Conservation (phyloP, 805 yeast species). For the Metschnikowia drakensbergensis region DNA sequence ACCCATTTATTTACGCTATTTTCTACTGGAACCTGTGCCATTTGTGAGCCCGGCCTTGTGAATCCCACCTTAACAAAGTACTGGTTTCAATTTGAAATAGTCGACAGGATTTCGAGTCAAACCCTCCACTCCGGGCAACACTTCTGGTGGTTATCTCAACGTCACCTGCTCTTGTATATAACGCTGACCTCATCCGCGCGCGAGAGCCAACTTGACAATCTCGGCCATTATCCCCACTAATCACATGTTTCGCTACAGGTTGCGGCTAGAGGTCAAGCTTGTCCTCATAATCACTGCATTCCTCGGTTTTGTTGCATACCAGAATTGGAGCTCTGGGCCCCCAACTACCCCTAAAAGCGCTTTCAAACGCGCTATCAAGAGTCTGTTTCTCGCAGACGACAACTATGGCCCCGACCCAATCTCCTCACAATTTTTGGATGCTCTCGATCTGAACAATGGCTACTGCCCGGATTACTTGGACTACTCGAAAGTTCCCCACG, state of each 20-base stretch:
- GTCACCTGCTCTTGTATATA: background rate
- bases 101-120: too few species aligned
- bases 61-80: too few species aligned
- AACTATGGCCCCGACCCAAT: conserved; percentile 5
- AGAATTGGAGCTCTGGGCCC: background rate
- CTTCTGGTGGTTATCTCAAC: too few species aligned
- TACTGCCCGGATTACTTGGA: conserved; percentile 61
- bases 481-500: conserved; percentile 53
- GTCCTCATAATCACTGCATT: background rate
- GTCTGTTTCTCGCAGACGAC: conserved; percentile 4
- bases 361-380: background rate
- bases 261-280: background rate
- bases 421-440: conserved; percentile 16
- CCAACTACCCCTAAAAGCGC: background rate
- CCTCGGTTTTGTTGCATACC: background rate
- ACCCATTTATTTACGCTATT: too few species aligned
- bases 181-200: background rate
- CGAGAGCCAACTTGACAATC: background rate
- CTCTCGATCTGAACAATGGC: conserved; percentile 18
- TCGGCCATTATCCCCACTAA: background rate
- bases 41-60: too few species aligned
- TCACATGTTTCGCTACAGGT: background rate
- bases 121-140: too few species aligned
- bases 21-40: too few species aligned
- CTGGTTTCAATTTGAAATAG: too few species aligned